These are phyloP conservation scores for Camelina sativa DNA, from an alignment of 345 rosid species.

Conservation along the genomic window DNA sequence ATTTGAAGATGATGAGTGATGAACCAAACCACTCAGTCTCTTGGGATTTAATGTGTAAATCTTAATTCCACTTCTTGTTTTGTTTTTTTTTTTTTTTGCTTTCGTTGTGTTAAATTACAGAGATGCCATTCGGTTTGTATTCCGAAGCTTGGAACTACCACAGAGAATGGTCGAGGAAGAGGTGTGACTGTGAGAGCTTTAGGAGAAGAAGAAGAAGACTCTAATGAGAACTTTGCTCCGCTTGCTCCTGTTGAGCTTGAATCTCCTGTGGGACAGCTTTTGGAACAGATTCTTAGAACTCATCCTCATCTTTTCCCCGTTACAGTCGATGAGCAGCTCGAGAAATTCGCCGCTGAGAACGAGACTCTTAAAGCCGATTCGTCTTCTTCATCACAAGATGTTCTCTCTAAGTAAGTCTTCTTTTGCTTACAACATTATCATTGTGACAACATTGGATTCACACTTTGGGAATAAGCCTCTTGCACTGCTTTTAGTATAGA, in stretches of 20 bases:
- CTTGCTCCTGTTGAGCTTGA: slow-evolving; percentile 78
- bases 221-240: slow-evolving; percentile 53
- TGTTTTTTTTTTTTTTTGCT: neutral
- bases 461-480: neutral
- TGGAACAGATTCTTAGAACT: slow-evolving; percentile 74
- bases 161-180: slow-evolving; percentile 53
- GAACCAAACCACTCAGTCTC: neutral
- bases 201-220: slow-evolving; percentile 46
- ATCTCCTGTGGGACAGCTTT: slow-evolving; percentile 84
- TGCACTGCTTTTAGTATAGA: neutral
- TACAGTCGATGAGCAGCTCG: slow-evolving; percentile 89
- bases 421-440: neutral
- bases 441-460: neutral
- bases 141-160: slow-evolving; percentile 53
- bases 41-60: neutral
- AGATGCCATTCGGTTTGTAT: slow-evolving; percentile 55
- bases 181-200: slow-evolving; percentile 57
- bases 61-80: neutral
- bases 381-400: slow-evolving; percentile 52
- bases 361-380: slow-evolving; percentile 52
- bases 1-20: neutral
- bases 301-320: slow-evolving; percentile 88
- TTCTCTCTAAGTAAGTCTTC: slow-evolving; percentile 70
- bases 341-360: slow-evolving; percentile 67
- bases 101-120: slow-evolving; percentile 40